Evolutionary conservation across 2,329 filamentous ascomycete genomes (phyloP), one percentile per base, ranked within the genome.

Genomic region (Aspergillus brunneoviolaceus): DNA sequence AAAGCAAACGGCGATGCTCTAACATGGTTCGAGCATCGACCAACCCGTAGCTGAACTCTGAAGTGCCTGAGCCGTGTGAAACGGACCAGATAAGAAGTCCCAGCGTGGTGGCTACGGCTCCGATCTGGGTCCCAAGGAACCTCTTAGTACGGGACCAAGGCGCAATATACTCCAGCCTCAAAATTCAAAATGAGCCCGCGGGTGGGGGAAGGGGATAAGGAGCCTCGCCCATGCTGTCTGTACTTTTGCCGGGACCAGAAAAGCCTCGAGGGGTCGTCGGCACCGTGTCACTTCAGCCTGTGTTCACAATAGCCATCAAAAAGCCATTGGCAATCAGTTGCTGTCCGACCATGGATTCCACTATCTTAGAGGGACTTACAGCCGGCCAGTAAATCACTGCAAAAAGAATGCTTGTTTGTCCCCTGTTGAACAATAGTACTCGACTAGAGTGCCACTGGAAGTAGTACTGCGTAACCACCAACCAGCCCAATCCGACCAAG

Each of bases 41-140:
- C 33, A 25, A 31, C 39, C n/a, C 25, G 31, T 45, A 31, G 27
- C 45, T 45, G 42, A 31, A 47, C 53, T 29, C 23, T 47, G 42
- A 49, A 47, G 25, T 49, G 48, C 42, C 53, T 55, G 53, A 55
- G 48, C 53, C 53, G 16, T 49, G 53, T 45, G 45, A 55, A 49
- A 48, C 23, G 42, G 42, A 27, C n/a, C 29, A 2, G 53, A 55
- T 55, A 55, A 55, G 42, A 49, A 47, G 45, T 33, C 42, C 53
- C 53, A 47, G 23, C n/a, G 31, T 55, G 29, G 45, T 55, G 53
- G 53, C 53, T 55, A 33, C 53, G 48, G 12, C 42, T 29, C 39
- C 29, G 53, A 55, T 55, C 53, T 31, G 42, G 29, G 42, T 23
- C 42, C 53, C 42, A 48, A 23, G 21, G 33, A 48, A 25, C 33